A percentile compares a stretch with the other conserved stretches of the same genome.
These are phyloP conservation scores for Lentinula novae-zelandiae DNA, from an alignment of 1,284 basidiomycete genomes.

Conservation along the genomic window DNA sequence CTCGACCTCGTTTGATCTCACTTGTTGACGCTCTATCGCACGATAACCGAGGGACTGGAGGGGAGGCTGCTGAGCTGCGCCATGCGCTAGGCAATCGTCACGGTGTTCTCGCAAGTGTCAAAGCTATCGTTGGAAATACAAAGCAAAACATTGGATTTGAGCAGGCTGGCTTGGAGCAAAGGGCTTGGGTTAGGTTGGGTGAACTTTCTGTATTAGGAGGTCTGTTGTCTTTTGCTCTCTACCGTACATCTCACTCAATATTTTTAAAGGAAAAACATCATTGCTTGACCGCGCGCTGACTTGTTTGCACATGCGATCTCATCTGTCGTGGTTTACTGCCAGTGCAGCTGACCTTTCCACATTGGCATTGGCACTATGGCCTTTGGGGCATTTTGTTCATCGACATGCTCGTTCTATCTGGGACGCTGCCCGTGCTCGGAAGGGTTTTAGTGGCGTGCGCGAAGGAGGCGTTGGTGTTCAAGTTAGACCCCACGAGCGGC, in stretches of 20 bases:
- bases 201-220: slow-evolving; percentile 47
- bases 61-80: slow-evolving; percentile 36
- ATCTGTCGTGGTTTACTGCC: slow-evolving; percentile 33
- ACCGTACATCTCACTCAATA: neutral
- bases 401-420: slow-evolving; percentile 39
- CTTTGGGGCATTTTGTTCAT: slow-evolving; percentile 27
- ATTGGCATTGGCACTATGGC: slow-evolving; percentile 49
- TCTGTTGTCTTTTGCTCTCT: slow-evolving; percentile 18
- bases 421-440: slow-evolving; percentile 27
- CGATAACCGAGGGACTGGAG: slow-evolving; percentile 27
- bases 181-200: slow-evolving; percentile 50
- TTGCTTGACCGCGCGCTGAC: slow-evolving; percentile 43
- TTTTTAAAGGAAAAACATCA: slow-evolving; percentile 28
- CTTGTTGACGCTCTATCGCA: slow-evolving; percentile 27
- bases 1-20: slow-evolving; percentile 22
- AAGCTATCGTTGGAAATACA: slow-evolving; percentile 27
- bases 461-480: slow-evolving; percentile 15
- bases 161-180: slow-evolving; percentile 41
- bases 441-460: slow-evolving; percentile 11
- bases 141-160: slow-evolving; percentile 27
- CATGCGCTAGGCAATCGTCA: slow-evolving; percentile 37
- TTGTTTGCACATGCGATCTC: slow-evolving; percentile 45
- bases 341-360: slow-evolving; percentile 51
- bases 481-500: slow-evolving; percentile 45
- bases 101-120: slow-evolving; percentile 33